These are phyloP conservation scores for Fraxinus anomala DNA, from an alignment of 257 asterid genomes.

Conservation along the genomic window DNA sequence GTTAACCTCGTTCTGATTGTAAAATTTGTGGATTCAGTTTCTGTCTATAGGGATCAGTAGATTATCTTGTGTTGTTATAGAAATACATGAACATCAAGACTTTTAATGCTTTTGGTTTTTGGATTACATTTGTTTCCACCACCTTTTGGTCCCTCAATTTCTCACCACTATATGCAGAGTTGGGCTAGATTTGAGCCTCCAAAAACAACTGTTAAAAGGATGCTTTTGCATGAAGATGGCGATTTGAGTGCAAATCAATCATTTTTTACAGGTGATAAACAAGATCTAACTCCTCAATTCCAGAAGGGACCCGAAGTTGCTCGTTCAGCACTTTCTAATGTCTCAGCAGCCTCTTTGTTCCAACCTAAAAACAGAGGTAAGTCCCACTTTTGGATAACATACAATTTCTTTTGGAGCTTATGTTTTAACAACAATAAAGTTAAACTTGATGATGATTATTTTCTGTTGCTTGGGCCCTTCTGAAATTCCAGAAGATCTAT, in stretches of 20 bases:
- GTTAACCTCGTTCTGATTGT: neutral
- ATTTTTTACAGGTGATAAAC: conserved; percentile 45
- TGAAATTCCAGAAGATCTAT: conserved; percentile 40
- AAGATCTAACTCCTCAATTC: conserved; percentile 44
- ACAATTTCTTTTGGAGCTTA: conserved; percentile 1
- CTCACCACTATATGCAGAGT: conserved; percentile 54
- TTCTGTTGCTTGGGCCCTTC: conserved; percentile 38
- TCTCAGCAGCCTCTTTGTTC: conserved; percentile 36
- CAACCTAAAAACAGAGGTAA: conserved; percentile 53
- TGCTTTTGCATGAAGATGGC: conserved; percentile 55
- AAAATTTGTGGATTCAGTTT: neutral
- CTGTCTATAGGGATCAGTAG: neutral
- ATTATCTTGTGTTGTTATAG: neutral
- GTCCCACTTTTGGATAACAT: conserved; percentile 25
- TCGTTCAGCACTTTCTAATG: conserved; percentile 32
- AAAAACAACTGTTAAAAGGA: conserved; percentile 79
- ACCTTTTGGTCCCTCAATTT: conserved; percentile 17
- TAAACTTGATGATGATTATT: conserved; percentile 11
- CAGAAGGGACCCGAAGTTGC: conserved; percentile 47
- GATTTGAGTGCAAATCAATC: conserved; percentile 49
- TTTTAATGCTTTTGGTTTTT: conserved; percentile 19
- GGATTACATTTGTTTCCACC: conserved; percentile 6
- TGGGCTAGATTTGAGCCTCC: conserved; percentile 71
- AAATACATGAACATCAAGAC: neutral
- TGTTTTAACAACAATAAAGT: conserved; percentile 22